Evolutionary conservation across 164 flowering plant species (phyloP), one percentile per base, ranked within the genome.

Genomic region (Vitis cinerea): DNA sequence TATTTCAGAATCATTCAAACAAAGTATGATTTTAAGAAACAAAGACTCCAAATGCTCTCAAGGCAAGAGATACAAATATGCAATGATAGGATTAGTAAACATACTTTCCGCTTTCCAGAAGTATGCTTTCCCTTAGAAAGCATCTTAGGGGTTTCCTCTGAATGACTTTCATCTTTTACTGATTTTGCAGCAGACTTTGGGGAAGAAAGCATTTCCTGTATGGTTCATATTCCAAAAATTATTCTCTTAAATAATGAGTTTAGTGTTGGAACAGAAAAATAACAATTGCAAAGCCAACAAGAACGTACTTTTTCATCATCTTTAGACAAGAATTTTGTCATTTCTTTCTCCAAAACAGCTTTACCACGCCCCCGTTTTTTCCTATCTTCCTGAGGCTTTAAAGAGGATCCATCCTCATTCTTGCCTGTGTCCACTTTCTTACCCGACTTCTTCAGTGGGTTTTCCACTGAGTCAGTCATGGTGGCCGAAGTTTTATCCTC

Each of bases 71-170:
- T 37, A 37, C 44, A 58, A 58, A 58, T 16, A 58, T 58, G 14
- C 13, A 60, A 50, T 49, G 58, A n/a, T 10, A 57, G 7, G 50
- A 16, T 13, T 19, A 44, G 12, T 9, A 59, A 17, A 17, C 79
- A 9, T 75, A 84, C 92, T 69, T 83, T 80, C 50, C 81, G 85
- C 60, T 75, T 80, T 14, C 59, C 86, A 44, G 83, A 71, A 55
- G 81, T 70, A 27, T 79, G 82, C 71, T 83, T 88, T 69, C 88
- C 81, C 89, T 90, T 87, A 12, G 80, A 62, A 50, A 63, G 69
- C 27, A 77, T 70, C 69, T 65, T 80, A 5, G 87, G 80, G 30
- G 86, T 83, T 76, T 79, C 88, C 65, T 79, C 83, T 57, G 65
- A 2, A 1, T 64, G 75, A 31, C 56, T 63, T 51, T 77, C 81